Base-by-base conservation (phyloP, 108 stramenopile species). In the Parietichytrium sp. region DNA sequence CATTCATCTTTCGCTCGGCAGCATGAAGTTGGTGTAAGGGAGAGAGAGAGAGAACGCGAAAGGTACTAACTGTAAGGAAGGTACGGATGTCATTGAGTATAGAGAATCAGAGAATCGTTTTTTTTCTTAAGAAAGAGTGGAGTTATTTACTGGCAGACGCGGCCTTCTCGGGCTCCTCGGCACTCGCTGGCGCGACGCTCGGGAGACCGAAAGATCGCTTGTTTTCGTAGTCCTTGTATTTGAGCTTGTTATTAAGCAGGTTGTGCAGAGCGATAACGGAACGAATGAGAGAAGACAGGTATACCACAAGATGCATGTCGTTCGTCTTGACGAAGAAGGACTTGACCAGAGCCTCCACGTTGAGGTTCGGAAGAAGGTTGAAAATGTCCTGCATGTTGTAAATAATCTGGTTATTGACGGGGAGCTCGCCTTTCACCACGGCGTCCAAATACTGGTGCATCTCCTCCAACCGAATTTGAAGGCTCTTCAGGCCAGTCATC, bases 281-380 rank as follows among this genome's bases (percentile, higher is more conserved):
- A 82, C 97, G 92, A 83, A 97, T 94, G 80, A 98, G 86, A 0
- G 94, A 82, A 7, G 83, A 16, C 49, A 80, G 49, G 80, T 85
- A 80, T 30, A 83, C 51, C 25, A 93, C 95, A 86, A 98, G 91
- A 84, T 98, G 95, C 94, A 98, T 95, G 85, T 99, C 98, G 88
- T 99, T 99, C 50, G 95, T 96, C 88, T 97, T 97, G 53, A 97
- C 92, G 47, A 96, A 83, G 89, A 97, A 88, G 79, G 91, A 83
- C 29, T 91, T 86, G 30, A 96, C 95, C 80, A 98, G 88, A 80
- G 93, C 94, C 49, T 94, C 93, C 8, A 95, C 92, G 85, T 96
- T 96, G 54, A 99, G 87, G 86, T 99, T 99, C 48, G 98, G 98
- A 79, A 99, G 85, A 10, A 99, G 87, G 88, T 96, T 97, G 82